Conservation (phyloP, 2,329 filamentous ascomycete genomes). For the Fusarium luffae region DNA sequence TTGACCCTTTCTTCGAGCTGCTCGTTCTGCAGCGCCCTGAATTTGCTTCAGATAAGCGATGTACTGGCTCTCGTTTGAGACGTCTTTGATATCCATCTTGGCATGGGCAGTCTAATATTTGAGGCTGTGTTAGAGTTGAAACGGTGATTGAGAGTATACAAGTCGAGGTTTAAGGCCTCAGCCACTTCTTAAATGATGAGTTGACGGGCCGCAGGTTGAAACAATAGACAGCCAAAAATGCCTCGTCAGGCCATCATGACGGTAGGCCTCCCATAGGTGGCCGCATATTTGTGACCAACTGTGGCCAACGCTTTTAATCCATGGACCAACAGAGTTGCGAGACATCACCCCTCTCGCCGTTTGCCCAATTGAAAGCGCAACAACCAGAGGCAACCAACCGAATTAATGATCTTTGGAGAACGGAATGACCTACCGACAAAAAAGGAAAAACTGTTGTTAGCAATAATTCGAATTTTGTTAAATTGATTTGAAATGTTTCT, state of each 20-base stretch:
- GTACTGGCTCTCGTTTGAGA: neutral
- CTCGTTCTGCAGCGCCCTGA: neutral
- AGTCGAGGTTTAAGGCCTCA: neutral
- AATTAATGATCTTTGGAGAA: neutral
- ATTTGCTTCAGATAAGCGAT: neutral
- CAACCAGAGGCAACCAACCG: neutral
- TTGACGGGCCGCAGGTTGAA: neutral
- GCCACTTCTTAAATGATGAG: neutral
- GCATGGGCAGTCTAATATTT: too few relatives aligned
- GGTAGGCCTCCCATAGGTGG: neutral
- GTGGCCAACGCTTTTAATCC: neutral
- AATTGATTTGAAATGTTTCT: neutral
- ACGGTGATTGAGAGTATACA: neutral
- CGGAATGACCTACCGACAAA: neutral
- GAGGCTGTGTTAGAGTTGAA: too few relatives aligned
- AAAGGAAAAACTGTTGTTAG: neutral
- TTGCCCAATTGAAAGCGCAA: neutral
- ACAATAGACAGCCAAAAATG: neutral
- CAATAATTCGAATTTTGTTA: neutral
- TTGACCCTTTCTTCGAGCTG: conserved; percentile 2
- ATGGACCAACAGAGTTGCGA: neutral
- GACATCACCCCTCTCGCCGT: neutral
- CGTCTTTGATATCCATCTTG: conserved; percentile 11
- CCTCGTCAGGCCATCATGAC: neutral
- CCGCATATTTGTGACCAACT: neutral